Conservation (phyloP, 495 filamentous ascomycete genomes). For the Oleoguttula mirabilis region DNA sequence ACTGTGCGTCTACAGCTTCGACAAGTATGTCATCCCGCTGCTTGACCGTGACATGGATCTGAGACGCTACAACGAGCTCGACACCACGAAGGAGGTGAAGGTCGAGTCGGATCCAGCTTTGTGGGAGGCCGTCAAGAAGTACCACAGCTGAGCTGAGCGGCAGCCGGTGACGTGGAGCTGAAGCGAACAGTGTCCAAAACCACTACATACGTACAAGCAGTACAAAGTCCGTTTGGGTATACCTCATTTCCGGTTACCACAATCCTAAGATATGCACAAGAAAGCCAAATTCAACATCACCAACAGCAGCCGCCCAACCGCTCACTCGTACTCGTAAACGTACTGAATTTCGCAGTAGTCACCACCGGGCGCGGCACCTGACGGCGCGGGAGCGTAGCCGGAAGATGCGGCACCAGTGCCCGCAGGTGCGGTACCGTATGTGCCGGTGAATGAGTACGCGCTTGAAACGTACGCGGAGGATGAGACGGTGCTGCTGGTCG, state of each 20-base stretch:
- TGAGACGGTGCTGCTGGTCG: neutral
- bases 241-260: too few relatives aligned
- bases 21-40: slow-evolving; percentile 51
- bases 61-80: slow-evolving; percentile 48
- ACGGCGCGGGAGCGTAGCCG: slow-evolving; percentile 2
- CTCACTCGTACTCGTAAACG: slow-evolving; percentile 10
- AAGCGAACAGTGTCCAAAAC: too few relatives aligned
- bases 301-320: too few relatives aligned
- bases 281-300: neutral
- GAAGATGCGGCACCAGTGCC: slow-evolving; percentile 5
- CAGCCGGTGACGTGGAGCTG: too few relatives aligned
- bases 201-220: too few relatives aligned
- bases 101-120: slow-evolving; percentile 21
- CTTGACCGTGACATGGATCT: slow-evolving; percentile 55
- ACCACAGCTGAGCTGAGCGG: too few relatives aligned
- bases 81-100: slow-evolving; percentile 33
- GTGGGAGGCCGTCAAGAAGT: slow-evolving; percentile 18
- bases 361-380: neutral
- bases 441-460: too few relatives aligned
- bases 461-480: neutral
- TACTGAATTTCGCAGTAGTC: slow-evolving; percentile 11
- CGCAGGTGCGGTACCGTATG: neutral
- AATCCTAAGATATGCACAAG: neutral
- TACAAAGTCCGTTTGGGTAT: too few relatives aligned
- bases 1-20: slow-evolving; percentile 61